A percentile compares a stretch with the other conserved stretches of the same genome.
These are phyloP conservation scores for Polysphondylium violaceum DNA, from an alignment of 78 protist species.

Conservation along the genomic window DNA sequence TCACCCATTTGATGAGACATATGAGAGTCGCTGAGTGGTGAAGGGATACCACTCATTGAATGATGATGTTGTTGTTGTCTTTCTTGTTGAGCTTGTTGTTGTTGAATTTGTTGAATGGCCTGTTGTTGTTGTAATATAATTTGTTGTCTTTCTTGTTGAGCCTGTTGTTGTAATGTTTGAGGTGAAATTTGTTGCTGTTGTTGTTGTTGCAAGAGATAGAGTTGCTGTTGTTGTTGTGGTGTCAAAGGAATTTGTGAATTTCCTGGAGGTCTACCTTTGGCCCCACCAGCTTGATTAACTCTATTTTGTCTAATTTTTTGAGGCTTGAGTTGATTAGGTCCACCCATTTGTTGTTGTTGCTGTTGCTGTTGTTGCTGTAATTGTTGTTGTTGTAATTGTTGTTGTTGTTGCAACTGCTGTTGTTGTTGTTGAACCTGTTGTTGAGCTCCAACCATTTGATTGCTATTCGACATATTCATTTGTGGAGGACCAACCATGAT, in stretches of 20 bases:
- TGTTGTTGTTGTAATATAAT: background rate
- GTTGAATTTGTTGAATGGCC: constrained; percentile 4
- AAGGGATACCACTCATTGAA: constrained; percentile 31
- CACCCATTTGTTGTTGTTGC: constrained; percentile 5
- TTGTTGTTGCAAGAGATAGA: background rate
- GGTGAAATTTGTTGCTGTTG: constrained; percentile 16
- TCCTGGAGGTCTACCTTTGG: background rate
- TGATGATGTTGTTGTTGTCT: constrained; percentile 11
- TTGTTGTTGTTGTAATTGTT: constrained; percentile 31
- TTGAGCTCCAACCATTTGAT: background rate
- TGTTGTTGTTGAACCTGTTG: constrained; percentile 5
- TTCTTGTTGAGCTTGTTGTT: constrained; percentile 22
- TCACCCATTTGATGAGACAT: constrained; percentile 31
- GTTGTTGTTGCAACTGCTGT: constrained; percentile 19
- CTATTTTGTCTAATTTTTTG: background rate
- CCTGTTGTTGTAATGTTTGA: background rate
- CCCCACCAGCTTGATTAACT: too few relatives aligned
- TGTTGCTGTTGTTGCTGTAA: constrained; percentile 30
- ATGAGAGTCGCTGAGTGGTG: constrained; percentile 8
- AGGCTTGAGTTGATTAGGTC: background rate
- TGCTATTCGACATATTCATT: constrained; percentile 3
- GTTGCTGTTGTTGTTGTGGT: constrained; percentile 15
- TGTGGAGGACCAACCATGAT: background rate
- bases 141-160: background rate
- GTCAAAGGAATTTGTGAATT: background rate